Evolutionary conservation across 2,329 filamentous ascomycete species (phyloP), one percentile per base, ranked within the genome.

Genomic region (Cordyceps tenuipes): DNA sequence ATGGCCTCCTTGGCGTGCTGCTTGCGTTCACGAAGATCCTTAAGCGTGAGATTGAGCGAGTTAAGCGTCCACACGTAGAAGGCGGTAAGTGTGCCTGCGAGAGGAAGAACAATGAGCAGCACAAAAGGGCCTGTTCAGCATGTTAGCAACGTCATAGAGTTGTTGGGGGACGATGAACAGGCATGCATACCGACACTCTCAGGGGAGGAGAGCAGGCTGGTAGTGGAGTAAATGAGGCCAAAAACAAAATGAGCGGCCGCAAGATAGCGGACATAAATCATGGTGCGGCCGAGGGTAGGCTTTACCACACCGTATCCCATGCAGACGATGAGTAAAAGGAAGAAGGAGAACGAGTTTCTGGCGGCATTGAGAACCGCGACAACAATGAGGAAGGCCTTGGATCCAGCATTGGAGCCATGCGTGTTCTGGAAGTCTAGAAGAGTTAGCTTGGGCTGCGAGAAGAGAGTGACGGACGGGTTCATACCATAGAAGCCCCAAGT

Each of bases 291-390:
- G 5, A 99, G 82, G 2, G 88, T 91, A 2, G 88, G 89, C 76
- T 97, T 97, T 65, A 99, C 95, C 26, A 99, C 95, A 67, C 94
- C 94, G 68, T 99, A 99, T 36, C 94, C 94, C 94, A 99, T 99
- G 74, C 94, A 99, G 36, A 99, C 94, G 66, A 99, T 97, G 57
- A 99, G 85, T 9, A 99, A 82, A 54, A 99, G 79, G 79, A 99
- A 99, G 79, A 99, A 99, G 0, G 93, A 97, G 72, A 99, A 97
- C 0, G 93, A 97, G 75, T 97, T 99, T 64, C 94, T 84, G 60
- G 87, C 92, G 5, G 94, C 94, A 70, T 96, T 97, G 49, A 99
- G 81, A 26, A 97, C 81, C 43, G 91, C 91, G n/a, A 97, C 93
- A 26, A 97, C 77, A 19, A 97, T 85, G 75, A 99, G 88, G 60